Evolutionary conservation across 1,284 basidiomycete genomes (phyloP).

Genomic region (Tausonia pullulans): DNA sequence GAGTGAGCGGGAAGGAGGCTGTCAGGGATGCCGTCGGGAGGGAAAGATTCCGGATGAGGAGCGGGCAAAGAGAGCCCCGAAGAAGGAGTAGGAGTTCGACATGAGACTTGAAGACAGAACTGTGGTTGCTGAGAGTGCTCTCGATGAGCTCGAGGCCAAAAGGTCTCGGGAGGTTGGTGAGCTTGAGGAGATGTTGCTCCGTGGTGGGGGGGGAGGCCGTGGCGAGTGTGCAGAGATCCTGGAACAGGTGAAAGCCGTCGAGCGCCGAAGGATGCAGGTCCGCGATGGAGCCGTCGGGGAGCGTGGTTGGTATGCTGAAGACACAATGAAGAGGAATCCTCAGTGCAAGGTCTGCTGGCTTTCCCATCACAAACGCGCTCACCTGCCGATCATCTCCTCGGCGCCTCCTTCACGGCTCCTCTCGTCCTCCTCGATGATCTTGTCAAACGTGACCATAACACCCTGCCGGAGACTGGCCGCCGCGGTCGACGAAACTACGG

Average conservation of each 20-base stretch:
- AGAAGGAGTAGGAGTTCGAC: conserved; percentile 72
- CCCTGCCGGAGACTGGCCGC: conserved; percentile 91
- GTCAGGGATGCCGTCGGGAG: conserved; percentile 43
- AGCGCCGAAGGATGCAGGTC: conserved; percentile 62
- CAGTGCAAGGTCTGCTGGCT: no score
- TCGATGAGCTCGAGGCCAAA: conserved; percentile 94
- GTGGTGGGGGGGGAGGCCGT: conserved; percentile 40
- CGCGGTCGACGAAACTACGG: conserved; percentile 92
- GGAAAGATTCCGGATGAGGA: conserved; percentile 73
- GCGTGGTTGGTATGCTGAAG: conserved; percentile 28
- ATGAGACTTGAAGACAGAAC: conserved; percentile 76
- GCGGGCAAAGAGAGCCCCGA: conserved; percentile 76
- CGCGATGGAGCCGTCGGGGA: conserved; percentile 54
- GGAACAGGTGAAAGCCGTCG: conserved; percentile 79
- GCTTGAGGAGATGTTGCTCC: conserved; percentile 66
- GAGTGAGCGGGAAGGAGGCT: conserved; percentile 71
- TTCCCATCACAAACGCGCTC: no score
- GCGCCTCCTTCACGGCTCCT: no score
- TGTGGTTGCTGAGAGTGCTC: conserved; percentile 91
- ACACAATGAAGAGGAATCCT: no score
- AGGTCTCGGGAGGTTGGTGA: conserved; percentile 78
- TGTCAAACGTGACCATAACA: conserved; percentile 96
- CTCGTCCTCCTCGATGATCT: conserved; percentile 67
- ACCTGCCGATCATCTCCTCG: no score
- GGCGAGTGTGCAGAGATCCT: conserved; percentile 78